Conservation (phyloP, 2,329 filamentous ascomycete species). For the Leptosphaerulina australis region DNA sequence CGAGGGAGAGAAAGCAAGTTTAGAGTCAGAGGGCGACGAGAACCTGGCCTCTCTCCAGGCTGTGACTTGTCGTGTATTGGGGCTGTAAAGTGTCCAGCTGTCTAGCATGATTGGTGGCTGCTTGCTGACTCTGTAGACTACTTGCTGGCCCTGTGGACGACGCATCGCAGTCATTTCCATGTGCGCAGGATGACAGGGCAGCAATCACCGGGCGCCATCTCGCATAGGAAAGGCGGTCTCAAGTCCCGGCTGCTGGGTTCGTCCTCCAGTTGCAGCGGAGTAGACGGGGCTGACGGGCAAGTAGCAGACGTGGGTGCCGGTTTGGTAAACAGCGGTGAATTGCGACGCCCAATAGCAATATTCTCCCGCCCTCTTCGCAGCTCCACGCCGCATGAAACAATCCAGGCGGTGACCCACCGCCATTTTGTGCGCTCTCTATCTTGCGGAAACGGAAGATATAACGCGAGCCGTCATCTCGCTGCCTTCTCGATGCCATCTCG, state of each 20-base stretch:
- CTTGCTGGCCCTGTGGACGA: conserved; percentile 34
- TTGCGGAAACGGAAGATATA: conserved; percentile 39
- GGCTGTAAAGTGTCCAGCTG: conserved; percentile 18
- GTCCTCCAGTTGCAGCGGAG: conserved; percentile 23
- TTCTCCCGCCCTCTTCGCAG: conserved; percentile 27
- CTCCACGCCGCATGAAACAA: conserved; percentile 39
- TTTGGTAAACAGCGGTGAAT: conserved; percentile 36
- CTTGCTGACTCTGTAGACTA: conserved; percentile 32
- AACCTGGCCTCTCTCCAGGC: neutral
- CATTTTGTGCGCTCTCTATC: conserved; percentile 25
- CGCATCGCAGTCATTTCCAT: conserved; percentile 32
- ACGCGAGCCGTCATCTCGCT: conserved; percentile 34
- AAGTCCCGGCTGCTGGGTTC: conserved; percentile 35
- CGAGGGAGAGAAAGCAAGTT: conserved; percentile 16
- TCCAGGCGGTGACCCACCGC: conserved; percentile 39
- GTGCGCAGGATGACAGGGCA: conserved; percentile 28
- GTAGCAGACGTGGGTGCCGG: conserved; percentile 29
- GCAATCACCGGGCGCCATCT: conserved; percentile 23
- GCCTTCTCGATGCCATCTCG: too few species aligned
- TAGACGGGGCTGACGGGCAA: conserved; percentile 30
- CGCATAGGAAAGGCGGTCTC: conserved; percentile 34
- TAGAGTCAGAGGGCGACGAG: conserved; percentile 4
- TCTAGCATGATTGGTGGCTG: conserved; percentile 27
- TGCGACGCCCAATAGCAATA: conserved; percentile 29
- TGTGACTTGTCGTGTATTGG: conserved; percentile 4